These are phyloP conservation scores for Przewalskia tangutica DNA, from an alignment of 257 asterid genomes.

Conservation along the genomic window DNA sequence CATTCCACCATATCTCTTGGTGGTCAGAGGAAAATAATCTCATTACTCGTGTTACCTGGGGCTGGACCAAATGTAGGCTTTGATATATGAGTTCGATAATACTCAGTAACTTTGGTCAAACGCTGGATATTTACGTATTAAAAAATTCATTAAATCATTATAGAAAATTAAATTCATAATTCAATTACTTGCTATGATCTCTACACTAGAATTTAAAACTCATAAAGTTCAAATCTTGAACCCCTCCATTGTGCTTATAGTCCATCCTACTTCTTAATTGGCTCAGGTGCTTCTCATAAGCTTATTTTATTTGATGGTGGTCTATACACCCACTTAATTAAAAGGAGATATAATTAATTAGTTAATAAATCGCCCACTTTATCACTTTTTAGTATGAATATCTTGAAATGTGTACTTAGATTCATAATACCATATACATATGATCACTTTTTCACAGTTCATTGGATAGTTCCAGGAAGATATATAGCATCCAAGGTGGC, in stretches of 20 bases:
- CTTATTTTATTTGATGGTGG: not conserved
- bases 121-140: not conserved
- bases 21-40: no score
- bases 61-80: no score
- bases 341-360: not conserved
- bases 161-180: not conserved
- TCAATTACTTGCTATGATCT: not conserved
- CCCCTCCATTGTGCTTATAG: accelerated
- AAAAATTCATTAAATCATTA: not conserved
- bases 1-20: no score
- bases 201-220: not conserved
- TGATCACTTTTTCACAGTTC: constrained; percentile 4
- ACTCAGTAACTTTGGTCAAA: no score
- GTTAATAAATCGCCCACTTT: constrained; percentile 11
- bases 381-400: constrained; percentile 11
- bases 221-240: not conserved
- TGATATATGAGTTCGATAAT: not conserved
- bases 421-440: not conserved
- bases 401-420: not conserved
- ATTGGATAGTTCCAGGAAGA: constrained; percentile 28
- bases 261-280: not conserved
- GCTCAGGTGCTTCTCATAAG: constrained; percentile 3
- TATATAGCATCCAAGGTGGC: constrained; percentile 36
- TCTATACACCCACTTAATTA: constrained; percentile 6
- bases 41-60: no score